Percentiles rank a stretch among this genome's conserved stretches.
These are phyloP conservation scores for Lasiodiplodia sp. DNA, from an alignment of 2,329 filamentous ascomycete species.

Conservation along the genomic window DNA sequence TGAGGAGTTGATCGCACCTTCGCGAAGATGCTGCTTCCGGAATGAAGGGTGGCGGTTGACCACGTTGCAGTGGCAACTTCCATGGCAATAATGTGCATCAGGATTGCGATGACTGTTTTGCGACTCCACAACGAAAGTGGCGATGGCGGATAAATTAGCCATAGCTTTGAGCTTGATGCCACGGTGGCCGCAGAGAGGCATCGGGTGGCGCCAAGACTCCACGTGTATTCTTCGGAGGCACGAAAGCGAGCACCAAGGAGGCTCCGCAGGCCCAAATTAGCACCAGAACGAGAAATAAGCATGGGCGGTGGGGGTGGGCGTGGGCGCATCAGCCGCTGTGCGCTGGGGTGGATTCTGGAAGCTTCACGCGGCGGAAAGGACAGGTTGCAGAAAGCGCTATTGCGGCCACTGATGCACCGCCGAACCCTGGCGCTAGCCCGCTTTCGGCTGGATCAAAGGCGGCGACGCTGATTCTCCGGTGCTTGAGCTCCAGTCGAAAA, in stretches of 20 bases:
- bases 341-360: constrained; percentile 27
- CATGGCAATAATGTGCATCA: constrained; percentile 4
- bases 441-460: constrained; percentile 10
- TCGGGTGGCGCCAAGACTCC: constrained; percentile 21
- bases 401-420: constrained; percentile 26
- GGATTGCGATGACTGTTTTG: constrained; percentile 17
- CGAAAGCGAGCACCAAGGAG: neutral
- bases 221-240: constrained; percentile 19
- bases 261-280: constrained; percentile 9
- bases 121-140: constrained; percentile 11
- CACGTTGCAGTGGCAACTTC: constrained; percentile 16
- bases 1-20: neutral
- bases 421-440: constrained; percentile 25
- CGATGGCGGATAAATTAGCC: constrained; percentile 15
- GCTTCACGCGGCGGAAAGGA: constrained; percentile 29
- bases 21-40: constrained; percentile 8
- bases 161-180: constrained; percentile 2
- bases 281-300: constrained; percentile 16
- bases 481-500: constrained; percentile 29
- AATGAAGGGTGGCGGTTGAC: neutral
- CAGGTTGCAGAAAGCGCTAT: constrained; percentile 30
- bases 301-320: constrained; percentile 1
- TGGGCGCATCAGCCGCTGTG: constrained; percentile 14
- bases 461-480: constrained; percentile 31
- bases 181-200: constrained; percentile 11